Evolutionary conservation across 139 green algal genomes (phyloP).

Genomic region (Volvox africanus): DNA sequence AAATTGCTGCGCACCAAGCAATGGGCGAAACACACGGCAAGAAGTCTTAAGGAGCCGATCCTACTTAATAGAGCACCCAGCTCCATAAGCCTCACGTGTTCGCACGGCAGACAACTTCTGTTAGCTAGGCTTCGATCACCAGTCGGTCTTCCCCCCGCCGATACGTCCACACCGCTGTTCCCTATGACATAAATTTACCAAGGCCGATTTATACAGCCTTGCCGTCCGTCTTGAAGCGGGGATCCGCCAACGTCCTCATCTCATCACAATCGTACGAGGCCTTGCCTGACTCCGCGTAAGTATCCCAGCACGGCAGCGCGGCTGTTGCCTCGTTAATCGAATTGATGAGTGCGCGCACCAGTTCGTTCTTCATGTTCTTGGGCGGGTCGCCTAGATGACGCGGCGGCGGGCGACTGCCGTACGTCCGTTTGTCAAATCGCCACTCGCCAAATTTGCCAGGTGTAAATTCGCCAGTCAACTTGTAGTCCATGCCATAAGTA

Average conservation of each 20-base stretch:
- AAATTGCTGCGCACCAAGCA: too few relatives aligned
- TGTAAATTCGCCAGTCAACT: slow-evolving; percentile 73
- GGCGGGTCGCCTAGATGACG: slow-evolving; percentile 77
- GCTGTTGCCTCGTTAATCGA: slow-evolving; percentile 77
- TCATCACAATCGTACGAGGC: slow-evolving; percentile 45
- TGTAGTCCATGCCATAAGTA: slow-evolving; percentile 98
- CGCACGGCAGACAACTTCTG: neutral
- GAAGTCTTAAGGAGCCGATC: too few relatives aligned
- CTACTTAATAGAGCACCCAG: too few relatives aligned
- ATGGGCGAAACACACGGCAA: too few relatives aligned
- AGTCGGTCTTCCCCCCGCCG: neutral
- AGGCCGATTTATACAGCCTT: neutral
- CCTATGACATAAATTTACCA: too few relatives aligned
- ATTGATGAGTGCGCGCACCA: slow-evolving; percentile 78
- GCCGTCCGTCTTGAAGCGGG: slow-evolving; percentile 47
- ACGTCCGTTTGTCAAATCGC: slow-evolving; percentile 97
- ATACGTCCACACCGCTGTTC: too few relatives aligned
- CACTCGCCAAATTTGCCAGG: slow-evolving; percentile 90
- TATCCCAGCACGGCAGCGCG: slow-evolving; percentile 82
- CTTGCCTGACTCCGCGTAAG: slow-evolving; percentile 76
- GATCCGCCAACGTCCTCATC: slow-evolving; percentile 22
- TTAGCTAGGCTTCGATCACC: neutral
- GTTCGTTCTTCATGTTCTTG: slow-evolving; percentile 83
- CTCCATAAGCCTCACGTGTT: neutral
- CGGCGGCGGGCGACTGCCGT: slow-evolving; percentile 69